Percentiles rank a stretch among this genome's conserved stretches.
Conservation (phyloP, 306 rosid genomes). For the Datisca glomerata region DNA sequence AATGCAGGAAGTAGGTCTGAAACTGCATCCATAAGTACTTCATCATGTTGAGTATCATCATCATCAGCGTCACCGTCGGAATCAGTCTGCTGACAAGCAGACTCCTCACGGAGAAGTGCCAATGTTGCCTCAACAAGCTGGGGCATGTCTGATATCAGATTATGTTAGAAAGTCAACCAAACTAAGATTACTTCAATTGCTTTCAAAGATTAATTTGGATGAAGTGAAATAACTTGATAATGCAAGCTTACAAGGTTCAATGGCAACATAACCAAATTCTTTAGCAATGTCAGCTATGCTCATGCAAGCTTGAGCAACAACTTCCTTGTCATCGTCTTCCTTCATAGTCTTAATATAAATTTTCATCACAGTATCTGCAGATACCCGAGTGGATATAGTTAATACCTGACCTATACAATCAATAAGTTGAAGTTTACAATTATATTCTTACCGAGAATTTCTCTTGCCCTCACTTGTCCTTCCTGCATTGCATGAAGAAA, state of each 20-base stretch:
- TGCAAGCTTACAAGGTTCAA: constrained; percentile 72
- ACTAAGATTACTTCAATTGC: constrained; percentile 9
- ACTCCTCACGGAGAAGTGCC: constrained; percentile 66
- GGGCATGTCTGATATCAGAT: constrained; percentile 39
- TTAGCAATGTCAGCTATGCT: constrained; percentile 72
- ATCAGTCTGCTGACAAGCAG: constrained; percentile 74
- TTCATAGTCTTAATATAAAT: constrained; percentile 76
- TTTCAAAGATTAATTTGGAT: constrained; percentile 4
- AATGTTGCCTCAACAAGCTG: constrained; percentile 70
- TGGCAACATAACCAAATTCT: constrained; percentile 67
- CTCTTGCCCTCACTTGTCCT: constrained; percentile 59
- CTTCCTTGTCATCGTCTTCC: constrained; percentile 94
- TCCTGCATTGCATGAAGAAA: constrained; percentile 45
- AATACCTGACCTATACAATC: neutral
- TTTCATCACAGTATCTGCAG: constrained; percentile 69
- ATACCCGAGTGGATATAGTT: neutral
- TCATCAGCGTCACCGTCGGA: constrained; percentile 83
- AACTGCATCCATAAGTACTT: constrained; percentile 95
- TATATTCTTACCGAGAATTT: constrained; percentile 54
- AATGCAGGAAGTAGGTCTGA: constrained; percentile 94
- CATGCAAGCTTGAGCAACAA: constrained; percentile 90
- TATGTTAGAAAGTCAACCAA: constrained; percentile 12
- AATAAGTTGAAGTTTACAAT: constrained; percentile 1
- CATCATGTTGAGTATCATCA: constrained; percentile 68
- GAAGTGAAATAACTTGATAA: constrained; percentile 8